A percentile compares a stretch with the other conserved stretches of the same genome.
These are phyloP conservation scores for Thelonectria discophora DNA, from an alignment of 2,329 filamentous ascomycete species.

Conservation along the genomic window DNA sequence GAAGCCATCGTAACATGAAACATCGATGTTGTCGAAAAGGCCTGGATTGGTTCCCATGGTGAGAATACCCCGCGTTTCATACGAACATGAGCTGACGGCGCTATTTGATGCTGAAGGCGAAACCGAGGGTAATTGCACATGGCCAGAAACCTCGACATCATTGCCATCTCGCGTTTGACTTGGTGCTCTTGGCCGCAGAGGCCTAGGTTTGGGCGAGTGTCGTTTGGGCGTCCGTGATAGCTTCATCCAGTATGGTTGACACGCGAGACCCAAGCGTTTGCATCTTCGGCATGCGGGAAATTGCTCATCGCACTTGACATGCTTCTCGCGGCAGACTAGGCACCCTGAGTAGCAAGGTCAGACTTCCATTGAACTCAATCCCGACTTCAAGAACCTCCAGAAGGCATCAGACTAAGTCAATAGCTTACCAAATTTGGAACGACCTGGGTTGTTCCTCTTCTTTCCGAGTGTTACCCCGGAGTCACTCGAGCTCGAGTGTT, in stretches of 20 bases:
- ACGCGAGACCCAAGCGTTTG: conserved; percentile 2
- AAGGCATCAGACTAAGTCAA: no score
- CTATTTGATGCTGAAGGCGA: no score
- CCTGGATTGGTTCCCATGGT: no score
- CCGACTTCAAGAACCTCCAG: neutral
- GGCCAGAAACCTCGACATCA: neutral
- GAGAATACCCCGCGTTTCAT: no score
- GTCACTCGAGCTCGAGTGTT: no score
- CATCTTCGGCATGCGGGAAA: conserved; percentile 5
- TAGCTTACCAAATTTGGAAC: conserved; percentile 11
- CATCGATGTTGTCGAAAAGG: no score
- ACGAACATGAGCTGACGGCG: no score
- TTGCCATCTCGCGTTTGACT: neutral
- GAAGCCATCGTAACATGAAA: neutral
- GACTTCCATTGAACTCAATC: neutral
- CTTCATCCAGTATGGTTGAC: conserved; percentile 6
- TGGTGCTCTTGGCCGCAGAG: neutral
- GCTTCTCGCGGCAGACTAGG: conserved; percentile 1
- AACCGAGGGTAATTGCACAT: no score
- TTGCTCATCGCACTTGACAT: conserved; percentile 13
- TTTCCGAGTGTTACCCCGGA: neutral
- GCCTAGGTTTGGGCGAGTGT: neutral
- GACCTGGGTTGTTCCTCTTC: conserved; percentile 11
- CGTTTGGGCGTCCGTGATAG: neutral
- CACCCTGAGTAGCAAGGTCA: conserved; percentile 1